A percentile compares a stretch with the other conserved stretches of the same genome.
phyloP scores from a whole-genome alignment of 176 grass and related monocot genomes.

The Tuctoria greenei region DNA sequence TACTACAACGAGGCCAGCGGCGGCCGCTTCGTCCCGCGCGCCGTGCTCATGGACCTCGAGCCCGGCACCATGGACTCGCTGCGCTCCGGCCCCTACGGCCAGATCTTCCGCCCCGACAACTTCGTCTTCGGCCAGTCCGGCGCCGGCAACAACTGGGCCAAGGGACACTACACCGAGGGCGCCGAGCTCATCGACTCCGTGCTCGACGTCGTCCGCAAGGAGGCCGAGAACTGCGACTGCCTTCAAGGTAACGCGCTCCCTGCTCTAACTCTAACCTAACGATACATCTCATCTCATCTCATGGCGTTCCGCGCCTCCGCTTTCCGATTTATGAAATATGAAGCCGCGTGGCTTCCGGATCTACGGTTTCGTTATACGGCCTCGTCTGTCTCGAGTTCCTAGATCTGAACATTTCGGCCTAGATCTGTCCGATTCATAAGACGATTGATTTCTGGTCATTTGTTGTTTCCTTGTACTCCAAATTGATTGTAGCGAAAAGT shows the following conservation, averaged over 20 bases:
- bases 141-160: slow-evolving; percentile 93
- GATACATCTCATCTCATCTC: slow-evolving; percentile 31
- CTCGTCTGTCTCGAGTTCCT: not conserved
- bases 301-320: not conserved
- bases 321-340: not conserved
- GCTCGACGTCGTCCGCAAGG: slow-evolving; percentile 88
- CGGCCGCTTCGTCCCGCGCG: slow-evolving; percentile 75
- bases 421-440: slow-evolving; percentile 3
- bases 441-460: not conserved
- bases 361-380: slow-evolving; percentile 21
- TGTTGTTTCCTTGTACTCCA: no score
- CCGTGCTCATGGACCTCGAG: slow-evolving; percentile 94
- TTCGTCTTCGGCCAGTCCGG: slow-evolving; percentile 96
- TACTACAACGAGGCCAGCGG: slow-evolving; percentile 98
- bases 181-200: slow-evolving; percentile 86
- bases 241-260: slow-evolving; percentile 63
- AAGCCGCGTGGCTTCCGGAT: not conserved
- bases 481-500: no score
- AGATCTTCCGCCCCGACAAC: slow-evolving; percentile 94
- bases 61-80: slow-evolving; percentile 95
- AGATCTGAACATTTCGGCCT: slow-evolving; percentile 20
- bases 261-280: no score
- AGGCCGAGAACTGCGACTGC: slow-evolving; percentile 96
- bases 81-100: slow-evolving; percentile 63
- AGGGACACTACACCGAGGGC: slow-evolving; percentile 87